phyloP scores from a whole-genome alignment of 257 asterid genomes.

The Ilex aquifolium region DNA sequence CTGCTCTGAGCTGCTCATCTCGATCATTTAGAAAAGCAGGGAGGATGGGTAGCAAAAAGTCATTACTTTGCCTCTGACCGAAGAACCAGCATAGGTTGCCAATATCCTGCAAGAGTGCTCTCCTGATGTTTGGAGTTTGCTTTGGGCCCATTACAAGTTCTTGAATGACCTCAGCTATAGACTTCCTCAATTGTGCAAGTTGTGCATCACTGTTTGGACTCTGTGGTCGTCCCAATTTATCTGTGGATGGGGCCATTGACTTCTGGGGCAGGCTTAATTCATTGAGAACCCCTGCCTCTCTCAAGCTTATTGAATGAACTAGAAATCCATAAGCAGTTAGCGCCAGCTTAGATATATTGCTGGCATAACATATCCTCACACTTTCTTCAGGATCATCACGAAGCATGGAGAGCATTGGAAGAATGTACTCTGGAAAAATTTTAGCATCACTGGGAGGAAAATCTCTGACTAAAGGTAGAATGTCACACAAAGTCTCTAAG shows the following conservation, averaged over 20 bases:
- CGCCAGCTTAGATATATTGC: constrained; percentile 92
- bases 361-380: constrained; percentile 95
- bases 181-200: constrained; percentile 86
- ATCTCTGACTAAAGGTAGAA: constrained; percentile 92
- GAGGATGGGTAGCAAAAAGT: constrained; percentile 87
- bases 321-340: constrained; percentile 93
- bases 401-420: constrained; percentile 98
- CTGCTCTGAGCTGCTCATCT: constrained; percentile 97
- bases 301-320: constrained; percentile 91
- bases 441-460: constrained; percentile 99
- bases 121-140: constrained; percentile 96
- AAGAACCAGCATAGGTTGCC: constrained; percentile 98
- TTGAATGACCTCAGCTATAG: constrained; percentile 94
- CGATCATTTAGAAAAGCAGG: constrained; percentile 98
- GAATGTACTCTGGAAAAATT: constrained; percentile 94
- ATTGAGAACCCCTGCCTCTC: constrained; percentile 94
- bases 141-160: constrained; percentile 99
- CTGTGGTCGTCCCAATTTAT: constrained; percentile 37
- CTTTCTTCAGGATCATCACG: constrained; percentile 99
- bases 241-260: constrained; percentile 39
- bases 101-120: constrained; percentile 97
- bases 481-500: constrained; percentile 87
- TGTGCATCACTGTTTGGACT: constrained; percentile 65
- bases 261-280: constrained; percentile 59
- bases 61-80: constrained; percentile 99